These are phyloP conservation scores for Plantago lanceolata DNA, from an alignment of 305 asterid species.

Conservation along the genomic window DNA sequence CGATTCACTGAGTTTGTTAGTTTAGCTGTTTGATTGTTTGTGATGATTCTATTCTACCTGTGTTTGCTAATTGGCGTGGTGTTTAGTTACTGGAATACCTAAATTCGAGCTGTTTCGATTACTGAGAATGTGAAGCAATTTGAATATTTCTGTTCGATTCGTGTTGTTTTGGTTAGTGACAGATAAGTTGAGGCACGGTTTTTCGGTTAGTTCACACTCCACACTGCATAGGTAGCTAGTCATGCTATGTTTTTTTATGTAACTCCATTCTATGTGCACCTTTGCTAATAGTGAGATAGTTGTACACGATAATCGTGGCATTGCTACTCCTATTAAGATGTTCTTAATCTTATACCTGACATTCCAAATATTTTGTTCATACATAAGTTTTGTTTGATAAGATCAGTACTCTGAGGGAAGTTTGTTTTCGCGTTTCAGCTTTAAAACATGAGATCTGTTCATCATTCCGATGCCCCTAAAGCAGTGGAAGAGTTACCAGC, in stretches of 20 bases:
- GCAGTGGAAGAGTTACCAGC: constrained; percentile 73
- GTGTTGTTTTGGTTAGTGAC: too few species aligned
- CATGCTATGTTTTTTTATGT: too few species aligned
- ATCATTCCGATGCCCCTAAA: constrained; percentile 48
- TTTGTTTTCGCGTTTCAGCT: too few species aligned
- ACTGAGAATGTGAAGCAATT: neutral
- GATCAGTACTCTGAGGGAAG: too few species aligned
- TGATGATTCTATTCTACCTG: neutral
- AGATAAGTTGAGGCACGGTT: too few species aligned
- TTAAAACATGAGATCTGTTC: constrained; percentile 17
- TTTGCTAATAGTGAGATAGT: neutral
- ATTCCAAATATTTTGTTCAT: neutral
- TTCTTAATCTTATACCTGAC: neutral
- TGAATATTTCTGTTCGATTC: too few species aligned
- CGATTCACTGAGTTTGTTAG: neutral
- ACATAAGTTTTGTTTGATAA: too few species aligned
- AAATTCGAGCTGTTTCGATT: neutral
- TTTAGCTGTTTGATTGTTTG: neutral
- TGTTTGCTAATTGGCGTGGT: neutral
- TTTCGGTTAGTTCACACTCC: too few species aligned
- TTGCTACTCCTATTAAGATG: too few species aligned
- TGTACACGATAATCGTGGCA: neutral
- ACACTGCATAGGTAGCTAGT: too few species aligned
- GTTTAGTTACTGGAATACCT: neutral
- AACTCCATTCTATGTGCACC: neutral